phyloP scores from a whole-genome alignment of 2,329 filamentous ascomycete genomes.

The Aspergillus sp. region DNA sequence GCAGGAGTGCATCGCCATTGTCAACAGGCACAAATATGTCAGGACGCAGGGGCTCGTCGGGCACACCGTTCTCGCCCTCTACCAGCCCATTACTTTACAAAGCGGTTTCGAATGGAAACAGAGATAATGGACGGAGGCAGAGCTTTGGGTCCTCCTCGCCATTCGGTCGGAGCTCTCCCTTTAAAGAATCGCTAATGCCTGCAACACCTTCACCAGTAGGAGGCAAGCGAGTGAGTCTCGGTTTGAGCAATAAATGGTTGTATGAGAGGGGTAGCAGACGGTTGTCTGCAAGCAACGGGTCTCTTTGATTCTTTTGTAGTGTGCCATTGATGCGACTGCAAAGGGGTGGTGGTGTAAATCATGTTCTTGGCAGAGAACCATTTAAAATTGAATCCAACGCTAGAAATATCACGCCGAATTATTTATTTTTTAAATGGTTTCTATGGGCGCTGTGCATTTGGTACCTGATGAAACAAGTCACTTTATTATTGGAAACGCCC shows the following conservation, averaged over 20 bases:
- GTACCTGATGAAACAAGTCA: too few species aligned
- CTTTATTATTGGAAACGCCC: too few species aligned
- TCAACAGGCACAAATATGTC: slow-evolving; percentile 31
- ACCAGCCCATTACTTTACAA: slow-evolving; percentile 64
- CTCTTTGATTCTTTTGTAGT: slow-evolving; percentile 20
- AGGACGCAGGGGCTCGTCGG: slow-evolving; percentile 29
- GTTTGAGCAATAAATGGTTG: slow-evolving; percentile 88
- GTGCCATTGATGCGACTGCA: slow-evolving; percentile 4
- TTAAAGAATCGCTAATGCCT: slow-evolving; percentile 47
- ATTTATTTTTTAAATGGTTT: too few species aligned
- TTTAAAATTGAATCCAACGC: too few species aligned
- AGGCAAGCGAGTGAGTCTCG: slow-evolving; percentile 66
- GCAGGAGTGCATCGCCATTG: slow-evolving; percentile 33
- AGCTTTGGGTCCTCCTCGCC: slow-evolving; percentile 47
- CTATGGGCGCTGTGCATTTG: too few species aligned
- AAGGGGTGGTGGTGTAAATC: slow-evolving; percentile 8
- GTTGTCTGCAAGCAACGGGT: slow-evolving; percentile 33
- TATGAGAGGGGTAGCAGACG: slow-evolving; percentile 67
- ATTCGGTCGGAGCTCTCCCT: slow-evolving; percentile 31
- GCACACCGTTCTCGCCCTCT: slow-evolving; percentile 51
- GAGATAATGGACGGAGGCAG: slow-evolving; percentile 44
- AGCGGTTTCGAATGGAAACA: slow-evolving; percentile 47
- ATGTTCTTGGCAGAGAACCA: not conserved
- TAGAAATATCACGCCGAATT: too few species aligned
- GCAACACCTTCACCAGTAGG: slow-evolving; percentile 64